These are phyloP conservation scores for Pseudoscleropodium purum DNA, from an alignment of 225 moss, liverwort and hornwort species.

Conservation along the genomic window DNA sequence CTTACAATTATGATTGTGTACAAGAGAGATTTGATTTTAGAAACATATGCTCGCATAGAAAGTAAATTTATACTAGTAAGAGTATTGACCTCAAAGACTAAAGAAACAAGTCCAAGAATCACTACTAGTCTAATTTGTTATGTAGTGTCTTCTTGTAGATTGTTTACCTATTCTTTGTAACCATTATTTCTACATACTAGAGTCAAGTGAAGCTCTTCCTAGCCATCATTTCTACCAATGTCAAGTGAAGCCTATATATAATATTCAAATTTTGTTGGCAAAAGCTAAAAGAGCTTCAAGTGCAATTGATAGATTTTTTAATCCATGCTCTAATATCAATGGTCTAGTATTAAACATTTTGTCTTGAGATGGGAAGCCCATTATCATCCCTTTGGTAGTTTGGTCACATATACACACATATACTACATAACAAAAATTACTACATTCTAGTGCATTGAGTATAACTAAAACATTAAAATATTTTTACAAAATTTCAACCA, in stretches of 20 bases:
- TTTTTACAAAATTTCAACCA: too few relatives aligned
- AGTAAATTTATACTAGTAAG: neutral
- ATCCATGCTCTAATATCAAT: neutral
- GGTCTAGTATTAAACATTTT: neutral
- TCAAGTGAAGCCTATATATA: too few relatives aligned
- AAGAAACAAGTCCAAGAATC: neutral
- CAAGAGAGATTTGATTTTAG: neutral
- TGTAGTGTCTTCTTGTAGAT: neutral
- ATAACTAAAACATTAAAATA: too few relatives aligned
- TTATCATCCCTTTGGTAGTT: neutral
- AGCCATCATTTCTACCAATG: too few relatives aligned
- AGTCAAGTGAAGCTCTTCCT: neutral
- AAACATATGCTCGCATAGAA: neutral
- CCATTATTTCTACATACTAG: neutral
- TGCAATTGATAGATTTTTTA: neutral
- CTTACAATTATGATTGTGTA: neutral
- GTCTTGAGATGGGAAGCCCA: neutral
- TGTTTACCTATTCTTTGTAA: fast-evolving
- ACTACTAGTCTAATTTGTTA: neutral
- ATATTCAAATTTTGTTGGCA: too few relatives aligned
- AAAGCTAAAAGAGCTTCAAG: neutral
- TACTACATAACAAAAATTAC: too few relatives aligned
- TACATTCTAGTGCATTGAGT: too few relatives aligned
- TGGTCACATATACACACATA: too few relatives aligned
- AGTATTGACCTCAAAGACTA: neutral